These are phyloP conservation scores for Wickerhamiella infanticola DNA, from an alignment of 1,139 yeast species.

Conservation along the genomic window DNA sequence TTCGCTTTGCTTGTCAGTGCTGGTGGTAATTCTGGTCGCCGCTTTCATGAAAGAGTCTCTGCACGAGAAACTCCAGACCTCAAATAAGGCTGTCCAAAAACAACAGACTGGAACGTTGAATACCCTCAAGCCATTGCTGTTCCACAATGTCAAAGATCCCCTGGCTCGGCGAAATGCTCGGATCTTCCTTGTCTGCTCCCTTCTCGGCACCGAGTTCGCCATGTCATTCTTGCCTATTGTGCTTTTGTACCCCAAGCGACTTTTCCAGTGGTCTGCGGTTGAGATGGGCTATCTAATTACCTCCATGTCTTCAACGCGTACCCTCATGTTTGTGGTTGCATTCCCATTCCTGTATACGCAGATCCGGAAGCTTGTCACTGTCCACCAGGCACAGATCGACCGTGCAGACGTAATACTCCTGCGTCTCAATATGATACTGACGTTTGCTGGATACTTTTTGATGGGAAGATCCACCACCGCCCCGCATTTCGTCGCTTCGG, in stretches of 20 bases:
- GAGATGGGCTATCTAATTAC: constrained; percentile 15
- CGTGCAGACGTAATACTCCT: constrained; percentile 10
- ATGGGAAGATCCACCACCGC: constrained; percentile 11
- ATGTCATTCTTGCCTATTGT: constrained; percentile 10
- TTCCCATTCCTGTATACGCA: constrained; percentile 13
- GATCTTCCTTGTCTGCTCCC: constrained; percentile 10
- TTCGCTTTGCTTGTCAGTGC: constrained; percentile 3
- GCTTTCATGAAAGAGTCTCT: constrained; percentile 11
- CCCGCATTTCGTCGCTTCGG: constrained; percentile 9
- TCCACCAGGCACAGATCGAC: constrained; percentile 11
- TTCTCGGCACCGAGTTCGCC: constrained; percentile 12
- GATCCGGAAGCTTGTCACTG: constrained; percentile 7
- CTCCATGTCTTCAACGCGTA: constrained; percentile 11
- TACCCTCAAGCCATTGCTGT: constrained; percentile 7
- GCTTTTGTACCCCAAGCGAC: constrained; percentile 13
- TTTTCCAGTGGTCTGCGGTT: constrained; percentile 16
- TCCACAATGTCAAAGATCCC: constrained; percentile 9
- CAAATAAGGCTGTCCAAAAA: constrained; percentile 5
- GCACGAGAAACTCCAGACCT: constrained; percentile 11
- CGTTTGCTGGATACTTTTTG: constrained; percentile 9
- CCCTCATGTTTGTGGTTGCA: constrained; percentile 12
- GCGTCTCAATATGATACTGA: constrained; percentile 9
- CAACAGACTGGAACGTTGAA: background rate
- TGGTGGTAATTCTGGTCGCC: constrained; percentile 6
- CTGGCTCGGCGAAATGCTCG: constrained; percentile 13